These are phyloP conservation scores for Orychophragmus violaceus DNA, from an alignment of 345 rosid genomes.

Conservation along the genomic window DNA sequence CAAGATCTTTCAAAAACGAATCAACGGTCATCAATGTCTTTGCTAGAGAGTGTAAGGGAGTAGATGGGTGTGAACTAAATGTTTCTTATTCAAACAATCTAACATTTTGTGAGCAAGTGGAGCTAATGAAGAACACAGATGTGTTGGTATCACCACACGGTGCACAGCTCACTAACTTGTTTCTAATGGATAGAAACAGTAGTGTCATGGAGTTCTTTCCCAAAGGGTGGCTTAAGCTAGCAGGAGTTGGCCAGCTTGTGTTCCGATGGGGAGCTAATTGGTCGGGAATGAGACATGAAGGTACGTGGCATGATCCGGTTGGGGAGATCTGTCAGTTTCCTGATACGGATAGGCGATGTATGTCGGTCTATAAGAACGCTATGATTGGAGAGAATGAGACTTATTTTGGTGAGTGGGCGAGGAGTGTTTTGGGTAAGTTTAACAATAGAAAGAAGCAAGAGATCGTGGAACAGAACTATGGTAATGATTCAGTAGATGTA, in stretches of 20 bases:
- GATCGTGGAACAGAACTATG: neutral
- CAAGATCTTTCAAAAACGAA: slow-evolving; percentile 68
- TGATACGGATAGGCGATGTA: slow-evolving; percentile 58
- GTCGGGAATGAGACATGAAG: slow-evolving; percentile 72
- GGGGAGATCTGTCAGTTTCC: slow-evolving; percentile 54
- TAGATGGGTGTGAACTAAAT: slow-evolving; percentile 49
- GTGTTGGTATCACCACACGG: slow-evolving; percentile 65
- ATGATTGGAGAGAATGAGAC: slow-evolving; percentile 52
- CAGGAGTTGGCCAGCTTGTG: slow-evolving; percentile 75
- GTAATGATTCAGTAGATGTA: neutral
- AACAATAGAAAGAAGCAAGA: slow-evolving; percentile 28
- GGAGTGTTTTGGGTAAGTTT: slow-evolving; percentile 39
- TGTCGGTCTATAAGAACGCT: slow-evolving; percentile 57
- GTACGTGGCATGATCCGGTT: slow-evolving; percentile 66
- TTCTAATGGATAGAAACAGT: slow-evolving; percentile 66
- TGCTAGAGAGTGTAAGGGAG: slow-evolving; percentile 43
- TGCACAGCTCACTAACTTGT: slow-evolving; percentile 71
- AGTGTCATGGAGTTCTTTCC: slow-evolving; percentile 77
- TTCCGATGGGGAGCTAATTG: slow-evolving; percentile 68
- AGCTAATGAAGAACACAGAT: slow-evolving; percentile 57
- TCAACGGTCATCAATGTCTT: slow-evolving; percentile 41
- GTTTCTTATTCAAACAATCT: slow-evolving; percentile 63
- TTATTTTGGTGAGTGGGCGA: slow-evolving; percentile 48
- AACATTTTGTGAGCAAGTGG: slow-evolving; percentile 70
- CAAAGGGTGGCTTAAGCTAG: slow-evolving; percentile 66